phyloP scores from a whole-genome alignment of 2,329 filamentous ascomycete genomes.

The Aspergillus jensenii region DNA sequence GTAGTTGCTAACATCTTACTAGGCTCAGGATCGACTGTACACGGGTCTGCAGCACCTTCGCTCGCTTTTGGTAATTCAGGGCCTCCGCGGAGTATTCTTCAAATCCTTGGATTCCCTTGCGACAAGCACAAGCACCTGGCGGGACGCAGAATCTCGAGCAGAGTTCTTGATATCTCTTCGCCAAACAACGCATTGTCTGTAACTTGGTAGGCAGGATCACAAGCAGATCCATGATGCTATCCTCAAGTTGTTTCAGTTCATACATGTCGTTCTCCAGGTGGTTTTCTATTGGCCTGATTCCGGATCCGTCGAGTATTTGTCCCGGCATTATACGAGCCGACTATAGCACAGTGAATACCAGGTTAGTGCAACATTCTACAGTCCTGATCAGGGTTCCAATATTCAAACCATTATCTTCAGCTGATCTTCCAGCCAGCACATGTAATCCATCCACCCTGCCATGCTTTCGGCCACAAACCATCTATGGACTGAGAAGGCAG shows the following conservation, averaged over 20 bases:
- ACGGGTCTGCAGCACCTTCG: constrained; percentile 7
- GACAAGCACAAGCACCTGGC: neutral
- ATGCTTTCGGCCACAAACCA: constrained; percentile 11
- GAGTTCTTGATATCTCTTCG: constrained; percentile 3
- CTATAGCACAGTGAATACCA: neutral
- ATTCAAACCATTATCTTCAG: constrained; percentile 8
- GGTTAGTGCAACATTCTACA: too few species aligned
- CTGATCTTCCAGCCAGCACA: constrained; percentile 15
- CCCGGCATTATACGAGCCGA: neutral
- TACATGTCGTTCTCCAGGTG: constrained; percentile 8
- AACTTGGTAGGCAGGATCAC: constrained; percentile 12
- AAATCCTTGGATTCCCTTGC: constrained; percentile 8
- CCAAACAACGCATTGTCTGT: constrained; percentile 5
- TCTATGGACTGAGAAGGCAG: constrained; percentile 8
- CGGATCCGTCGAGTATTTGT: too few species aligned
- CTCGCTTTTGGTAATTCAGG: constrained; percentile 8
- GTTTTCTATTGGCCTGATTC: too few species aligned
- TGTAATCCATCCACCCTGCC: constrained; percentile 16
- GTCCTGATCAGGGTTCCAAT: too few species aligned
- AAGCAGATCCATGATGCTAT: constrained; percentile 13
- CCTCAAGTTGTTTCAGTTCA: constrained; percentile 12
- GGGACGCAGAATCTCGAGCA: constrained; percentile 2
- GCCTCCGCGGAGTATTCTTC: constrained; percentile 6
- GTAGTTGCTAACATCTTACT: neutral
- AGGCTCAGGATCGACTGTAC: constrained; percentile 12